These are phyloP conservation scores for Fusarium chuoi DNA, from an alignment of 2,329 filamentous ascomycete species.

Conservation along the genomic window DNA sequence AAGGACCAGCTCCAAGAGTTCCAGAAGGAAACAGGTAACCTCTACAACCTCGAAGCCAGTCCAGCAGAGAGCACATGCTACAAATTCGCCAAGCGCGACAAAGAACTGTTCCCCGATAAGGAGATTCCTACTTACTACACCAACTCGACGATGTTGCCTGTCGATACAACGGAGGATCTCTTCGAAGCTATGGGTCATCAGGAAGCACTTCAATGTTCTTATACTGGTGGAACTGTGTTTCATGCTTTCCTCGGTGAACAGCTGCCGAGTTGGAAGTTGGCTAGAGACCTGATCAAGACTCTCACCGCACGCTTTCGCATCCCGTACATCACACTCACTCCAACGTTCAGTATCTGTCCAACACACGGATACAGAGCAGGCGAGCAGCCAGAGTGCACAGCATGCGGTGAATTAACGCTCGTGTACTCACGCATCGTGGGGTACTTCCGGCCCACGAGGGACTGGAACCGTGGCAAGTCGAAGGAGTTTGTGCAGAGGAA, in stretches of 20 bases:
- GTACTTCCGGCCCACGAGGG: constrained; percentile 35
- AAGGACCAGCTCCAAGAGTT: constrained; percentile 35
- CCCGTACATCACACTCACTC: constrained; percentile 38
- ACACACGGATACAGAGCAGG: constrained; percentile 31
- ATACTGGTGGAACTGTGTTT: constrained; percentile 40
- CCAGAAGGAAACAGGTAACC: constrained; percentile 32
- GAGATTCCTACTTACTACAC: constrained; percentile 35
- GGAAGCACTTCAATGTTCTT: constrained; percentile 36
- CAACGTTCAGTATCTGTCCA: constrained; percentile 40
- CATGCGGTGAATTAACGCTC: constrained; percentile 14
- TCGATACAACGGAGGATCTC: constrained; percentile 36
- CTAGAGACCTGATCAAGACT: constrained; percentile 33
- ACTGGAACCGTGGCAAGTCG: constrained; percentile 41
- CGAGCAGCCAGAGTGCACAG: constrained; percentile 27
- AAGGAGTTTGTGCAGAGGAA: constrained; percentile 33
- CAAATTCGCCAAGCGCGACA: constrained; percentile 36
- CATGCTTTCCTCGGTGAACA: constrained; percentile 40
- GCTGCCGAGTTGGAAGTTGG: constrained; percentile 31
- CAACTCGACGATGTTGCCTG: constrained; percentile 41
- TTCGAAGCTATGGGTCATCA: constrained; percentile 37
- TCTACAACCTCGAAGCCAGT: constrained; percentile 38
- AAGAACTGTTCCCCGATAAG: constrained; percentile 18
- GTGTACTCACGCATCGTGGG: constrained; percentile 41
- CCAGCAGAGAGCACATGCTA: constrained; percentile 42
- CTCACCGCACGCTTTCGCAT: constrained; percentile 35